Evolutionary conservation across 495 filamentous ascomycete species (phyloP).

Genomic region (Amniculicola lignicola): DNA sequence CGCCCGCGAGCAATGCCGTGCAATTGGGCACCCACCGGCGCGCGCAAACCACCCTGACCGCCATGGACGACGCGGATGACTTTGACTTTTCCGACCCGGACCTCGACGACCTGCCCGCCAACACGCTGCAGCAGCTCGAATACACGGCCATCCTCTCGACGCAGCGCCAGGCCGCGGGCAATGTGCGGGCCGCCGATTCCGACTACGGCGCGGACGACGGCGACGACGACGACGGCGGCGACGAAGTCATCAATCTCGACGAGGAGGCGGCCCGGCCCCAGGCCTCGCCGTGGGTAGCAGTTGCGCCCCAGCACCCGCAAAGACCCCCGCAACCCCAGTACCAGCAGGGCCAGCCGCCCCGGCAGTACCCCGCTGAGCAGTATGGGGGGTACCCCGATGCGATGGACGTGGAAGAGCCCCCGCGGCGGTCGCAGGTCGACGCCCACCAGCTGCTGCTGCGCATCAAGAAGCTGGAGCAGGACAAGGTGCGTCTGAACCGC

Average conservation of each 20-base stretch:
- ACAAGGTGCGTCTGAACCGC: constrained; percentile 50
- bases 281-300: background rate
- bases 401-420: constrained; percentile 28
- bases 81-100: constrained; percentile 60
- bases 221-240: constrained; percentile 40
- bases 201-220: constrained; percentile 45
- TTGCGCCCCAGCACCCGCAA: no score
- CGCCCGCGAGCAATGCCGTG: background rate
- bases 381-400: constrained; percentile 5
- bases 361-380: background rate
- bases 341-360: background rate
- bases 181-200: constrained; percentile 32
- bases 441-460: constrained; percentile 26
- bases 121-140: constrained; percentile 41
- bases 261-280: constrained; percentile 19
- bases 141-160: constrained; percentile 37
- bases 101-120: constrained; percentile 39
- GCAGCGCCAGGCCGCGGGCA: constrained; percentile 27
- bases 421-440: constrained; percentile 13
- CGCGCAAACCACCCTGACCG: constrained; percentile 51
- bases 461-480: constrained; percentile 51
- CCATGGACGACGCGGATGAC: constrained; percentile 55
- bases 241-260: constrained; percentile 42
- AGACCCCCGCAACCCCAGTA: no score
- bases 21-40: background rate